A percentile compares a stretch with the other conserved stretches of the same genome.
These are phyloP conservation scores for Yamadazyma tumulicola DNA, from an alignment of 805 yeast species.

Conservation along the genomic window DNA sequence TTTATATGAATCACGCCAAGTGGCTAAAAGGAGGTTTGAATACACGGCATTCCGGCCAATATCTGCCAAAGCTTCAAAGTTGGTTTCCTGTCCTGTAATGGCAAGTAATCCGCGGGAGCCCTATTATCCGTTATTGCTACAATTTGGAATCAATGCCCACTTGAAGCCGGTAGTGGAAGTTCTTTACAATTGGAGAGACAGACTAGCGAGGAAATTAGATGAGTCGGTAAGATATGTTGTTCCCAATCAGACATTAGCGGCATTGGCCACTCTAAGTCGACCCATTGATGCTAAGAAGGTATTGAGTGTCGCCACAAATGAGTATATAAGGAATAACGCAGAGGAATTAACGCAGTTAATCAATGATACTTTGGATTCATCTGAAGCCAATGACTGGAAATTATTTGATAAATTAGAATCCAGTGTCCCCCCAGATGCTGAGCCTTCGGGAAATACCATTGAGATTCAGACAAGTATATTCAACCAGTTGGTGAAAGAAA, in stretches of 20 bases:
- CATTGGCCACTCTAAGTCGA: conserved; percentile 47
- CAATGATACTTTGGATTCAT: conserved; percentile 31
- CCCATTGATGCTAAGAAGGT: conserved; percentile 63
- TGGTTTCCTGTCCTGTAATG: conserved; percentile 48
- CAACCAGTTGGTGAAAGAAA: conserved; percentile 11
- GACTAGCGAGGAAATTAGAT: conserved; percentile 67
- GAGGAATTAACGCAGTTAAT: conserved; percentile 59
- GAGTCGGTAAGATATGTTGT: conserved; percentile 81
- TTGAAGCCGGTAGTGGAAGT: conserved; percentile 54
- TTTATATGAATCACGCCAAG: conserved; percentile 69
- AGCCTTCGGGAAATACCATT: conserved; percentile 6
- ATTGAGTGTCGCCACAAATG: conserved; percentile 46
- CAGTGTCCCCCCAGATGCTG: conserved; percentile 1
- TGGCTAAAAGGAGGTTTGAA: conserved; percentile 80
- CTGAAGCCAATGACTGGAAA: conserved; percentile 35
- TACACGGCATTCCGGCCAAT: conserved; percentile 61
- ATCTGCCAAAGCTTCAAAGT: conserved; percentile 12
- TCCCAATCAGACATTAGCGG: conserved; percentile 74
- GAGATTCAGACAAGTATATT: conserved; percentile 7
- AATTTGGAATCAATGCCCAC: conserved; percentile 58
- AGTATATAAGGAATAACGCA: conserved; percentile 55
- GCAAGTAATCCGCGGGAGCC: conserved; percentile 53
- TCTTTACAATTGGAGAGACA: conserved; percentile 82
- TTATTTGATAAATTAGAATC: conserved; percentile 27
- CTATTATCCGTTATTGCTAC: conserved; percentile 59